Evolutionary conservation across 352 stramenopile species (phyloP), one percentile per base, ranked within the genome.

Genomic region (Phytophthora tentaculata): DNA sequence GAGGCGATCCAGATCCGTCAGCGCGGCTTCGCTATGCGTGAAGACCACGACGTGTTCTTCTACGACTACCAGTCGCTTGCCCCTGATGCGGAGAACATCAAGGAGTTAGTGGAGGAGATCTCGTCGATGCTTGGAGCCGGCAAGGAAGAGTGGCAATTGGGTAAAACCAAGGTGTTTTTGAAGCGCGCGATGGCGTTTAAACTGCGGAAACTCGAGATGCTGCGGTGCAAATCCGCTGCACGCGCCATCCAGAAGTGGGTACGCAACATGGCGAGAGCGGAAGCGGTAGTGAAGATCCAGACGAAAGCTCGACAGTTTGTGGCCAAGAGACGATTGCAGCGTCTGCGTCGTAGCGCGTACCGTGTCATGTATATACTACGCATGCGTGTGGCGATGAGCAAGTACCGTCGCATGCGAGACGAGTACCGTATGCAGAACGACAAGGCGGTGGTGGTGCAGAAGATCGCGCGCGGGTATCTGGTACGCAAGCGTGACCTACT

Each of bases 1-100:
- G 89, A 97, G 57, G 88, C 89, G 12, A 96, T 97, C 52, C 88
- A 97, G 66, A 97, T 97, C 48, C 89, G 89, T 49, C 89, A 96
- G 68, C 86, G 86, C 39, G 89, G 89, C 16, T 97, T 97, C 71
- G 89, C 88, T 29, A 62, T 97, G 19, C 86, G 89, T 13, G 89
- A 97, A 56, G 89, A 97, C 41, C 89, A 97, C 66, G 89, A 97
- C 53, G 88, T 95, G 24, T 97, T 97, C 64, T 97, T 97, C 63
- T 96, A 97, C 60, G 88, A 97, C 64, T 96, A 95, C 50, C 86
- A 96, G 53, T 84, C 83, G n/a, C 67, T 97, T 17, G 85, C 86
- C 2, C 89, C 89, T n/a, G 76, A 92, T 13, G 86, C 88, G 0
- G 87, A 97, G 53, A 94, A 88, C 47, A 91, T 97, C 53, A 78